Percentiles rank a stretch among this genome's conserved stretches.
Conservation (phyloP, 495 filamentous ascomycete genomes). For the Chaetomidium leptoderma region DNA sequence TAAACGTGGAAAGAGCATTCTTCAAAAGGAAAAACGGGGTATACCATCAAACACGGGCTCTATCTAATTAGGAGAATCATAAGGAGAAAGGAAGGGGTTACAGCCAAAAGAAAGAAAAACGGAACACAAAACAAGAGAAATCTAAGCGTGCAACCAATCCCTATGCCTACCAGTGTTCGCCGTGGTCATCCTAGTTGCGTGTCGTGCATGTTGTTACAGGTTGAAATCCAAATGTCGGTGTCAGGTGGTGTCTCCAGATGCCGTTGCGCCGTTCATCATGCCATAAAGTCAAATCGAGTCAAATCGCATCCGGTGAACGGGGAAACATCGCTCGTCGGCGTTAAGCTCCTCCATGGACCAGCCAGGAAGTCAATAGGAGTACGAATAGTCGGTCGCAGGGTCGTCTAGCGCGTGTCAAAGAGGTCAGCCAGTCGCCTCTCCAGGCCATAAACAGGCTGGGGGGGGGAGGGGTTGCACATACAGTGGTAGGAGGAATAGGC, state of each 20-base stretch:
- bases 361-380: background rate
- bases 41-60: background rate
- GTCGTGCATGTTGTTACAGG: constrained; percentile 1
- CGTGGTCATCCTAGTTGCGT: background rate
- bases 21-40: too few relatives aligned
- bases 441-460: background rate
- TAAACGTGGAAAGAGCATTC: too few relatives aligned
- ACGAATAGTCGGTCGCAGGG: background rate
- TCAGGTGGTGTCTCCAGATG: background rate
- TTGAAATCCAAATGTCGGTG: background rate
- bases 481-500: constrained; percentile 8
- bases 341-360: too few relatives aligned
- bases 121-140: background rate
- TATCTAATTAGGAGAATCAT: background rate
- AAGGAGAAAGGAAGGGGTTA: background rate
- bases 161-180: background rate
- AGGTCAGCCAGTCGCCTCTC: background rate
- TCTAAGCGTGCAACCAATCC: background rate
- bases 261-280: too few relatives aligned
- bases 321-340: background rate
- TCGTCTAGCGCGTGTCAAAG: background rate
- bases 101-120: background rate
- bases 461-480: too few relatives aligned
- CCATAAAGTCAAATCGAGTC: background rate
- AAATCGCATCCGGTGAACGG: background rate